Conservation (phyloP, 2,329 filamentous ascomycete species). For the Claviceps sp. region DNA sequence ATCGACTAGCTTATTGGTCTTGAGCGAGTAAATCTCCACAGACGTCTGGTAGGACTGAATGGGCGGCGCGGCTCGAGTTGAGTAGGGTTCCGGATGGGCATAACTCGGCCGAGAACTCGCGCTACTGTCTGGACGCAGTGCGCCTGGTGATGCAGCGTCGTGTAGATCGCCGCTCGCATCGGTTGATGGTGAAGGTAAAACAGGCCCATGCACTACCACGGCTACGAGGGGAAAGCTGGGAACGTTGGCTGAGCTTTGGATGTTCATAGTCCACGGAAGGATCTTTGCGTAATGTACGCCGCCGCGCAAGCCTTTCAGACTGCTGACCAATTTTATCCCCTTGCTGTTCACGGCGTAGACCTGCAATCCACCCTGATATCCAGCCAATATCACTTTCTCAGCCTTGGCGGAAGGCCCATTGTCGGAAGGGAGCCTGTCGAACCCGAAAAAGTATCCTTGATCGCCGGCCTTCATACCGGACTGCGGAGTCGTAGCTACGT, state of each 20-base stretch:
- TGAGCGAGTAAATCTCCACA: conserved; percentile 78
- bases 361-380: conserved; percentile 68
- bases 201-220: conserved; percentile 67
- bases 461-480: conserved; percentile 49
- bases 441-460: conserved; percentile 65
- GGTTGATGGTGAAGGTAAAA: conserved; percentile 30
- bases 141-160: conserved; percentile 21
- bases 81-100: conserved; percentile 23
- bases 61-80: conserved; percentile 20
- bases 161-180: conserved; percentile 24
- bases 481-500: conserved; percentile 48
- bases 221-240: conserved; percentile 67
- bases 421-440: conserved; percentile 53
- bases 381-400: conserved; percentile 60
- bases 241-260: conserved; percentile 41
- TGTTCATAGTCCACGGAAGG: conserved; percentile 50
- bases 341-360: conserved; percentile 61
- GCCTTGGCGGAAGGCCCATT: conserved; percentile 23
- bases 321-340: conserved; percentile 55
- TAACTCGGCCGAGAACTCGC: conserved; percentile 27
- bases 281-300: conserved; percentile 74
- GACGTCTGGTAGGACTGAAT: conserved; percentile 68
- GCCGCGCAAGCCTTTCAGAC: conserved; percentile 64
- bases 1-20: conserved; percentile 56
- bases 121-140: conserved; percentile 26